A percentile compares a stretch with the other conserved stretches of the same genome.
Evolutionary conservation across 768 basidiomycete species (phyloP).

Genomic region (Russula abietina): DNA sequence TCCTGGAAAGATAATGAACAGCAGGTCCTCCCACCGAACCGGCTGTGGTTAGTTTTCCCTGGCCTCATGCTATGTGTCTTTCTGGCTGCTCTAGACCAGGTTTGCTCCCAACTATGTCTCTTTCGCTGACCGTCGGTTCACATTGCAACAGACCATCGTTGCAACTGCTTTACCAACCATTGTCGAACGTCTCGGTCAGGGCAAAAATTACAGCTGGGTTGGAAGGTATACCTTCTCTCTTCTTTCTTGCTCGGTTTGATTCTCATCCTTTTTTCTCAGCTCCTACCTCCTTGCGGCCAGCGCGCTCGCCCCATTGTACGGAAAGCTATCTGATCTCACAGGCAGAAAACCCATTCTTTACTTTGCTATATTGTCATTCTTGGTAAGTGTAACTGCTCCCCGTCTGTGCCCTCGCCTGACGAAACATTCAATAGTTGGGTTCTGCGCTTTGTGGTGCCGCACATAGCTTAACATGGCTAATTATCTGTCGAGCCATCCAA

Average conservation of each 20-base stretch:
- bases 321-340: slow-evolving; percentile 63
- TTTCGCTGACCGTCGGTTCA: not conserved
- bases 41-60: slow-evolving; percentile 38
- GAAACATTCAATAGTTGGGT: slow-evolving; percentile 45
- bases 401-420: not conserved
- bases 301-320: slow-evolving; percentile 65
- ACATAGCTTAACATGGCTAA: slow-evolving; percentile 71
- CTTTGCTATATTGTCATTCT: slow-evolving; percentile 56
- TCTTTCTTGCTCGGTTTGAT: not conserved
- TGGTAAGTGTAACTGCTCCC: slow-evolving; percentile 39
- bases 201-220: slow-evolving; percentile 46
- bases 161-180: slow-evolving; percentile 49
- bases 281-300: slow-evolving; percentile 70
- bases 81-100: slow-evolving; percentile 46
- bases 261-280: slow-evolving; percentile 33
- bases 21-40: slow-evolving; percentile 41
- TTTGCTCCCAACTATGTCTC: slow-evolving; percentile 12
- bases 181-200: slow-evolving; percentile 40
- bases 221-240: slow-evolving; percentile 33
- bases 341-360: slow-evolving; percentile 71
- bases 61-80: slow-evolving; percentile 42
- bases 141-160: slow-evolving; percentile 37
- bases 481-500: slow-evolving; percentile 70
- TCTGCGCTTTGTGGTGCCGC: slow-evolving; percentile 80
- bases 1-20: slow-evolving; percentile 38